Evolutionary conservation across 208 protist genomes (phyloP).

Genomic region (Leptomonas pyrrhocoris): DNA sequence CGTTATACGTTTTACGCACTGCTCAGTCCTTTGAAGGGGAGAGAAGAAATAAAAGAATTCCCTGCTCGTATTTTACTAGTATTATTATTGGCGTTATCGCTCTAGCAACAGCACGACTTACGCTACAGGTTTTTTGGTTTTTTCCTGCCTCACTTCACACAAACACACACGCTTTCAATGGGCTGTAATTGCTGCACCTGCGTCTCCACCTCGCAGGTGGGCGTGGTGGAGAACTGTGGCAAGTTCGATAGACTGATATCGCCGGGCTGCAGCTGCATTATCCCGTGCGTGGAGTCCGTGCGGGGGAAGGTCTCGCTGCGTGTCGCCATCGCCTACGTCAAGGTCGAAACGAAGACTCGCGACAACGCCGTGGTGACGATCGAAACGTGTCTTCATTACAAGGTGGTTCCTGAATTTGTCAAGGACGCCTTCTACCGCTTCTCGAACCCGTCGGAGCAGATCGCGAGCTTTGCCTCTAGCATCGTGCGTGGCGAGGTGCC

Average conservation of each 20-base stretch:
- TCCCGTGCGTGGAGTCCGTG: slow-evolving; percentile 48
- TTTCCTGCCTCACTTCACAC: background rate
- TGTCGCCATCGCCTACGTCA: slow-evolving; percentile 44
- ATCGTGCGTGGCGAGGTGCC: slow-evolving; percentile 76
- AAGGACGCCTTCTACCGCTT: slow-evolving; percentile 73
- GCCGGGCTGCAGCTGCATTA: slow-evolving; percentile 64
- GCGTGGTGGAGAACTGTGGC: slow-evolving; percentile 69
- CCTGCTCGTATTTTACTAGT: too few species aligned
- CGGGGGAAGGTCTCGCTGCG: slow-evolving; percentile 58
- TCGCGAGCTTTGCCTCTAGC: slow-evolving; percentile 72
- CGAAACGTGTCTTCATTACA: slow-evolving; percentile 57
- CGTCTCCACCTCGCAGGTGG: slow-evolving; percentile 57
- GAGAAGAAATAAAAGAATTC: too few species aligned
- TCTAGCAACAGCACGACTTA: too few species aligned
- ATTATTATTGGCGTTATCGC: too few species aligned
- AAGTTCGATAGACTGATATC: slow-evolving; percentile 50
- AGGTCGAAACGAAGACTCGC: slow-evolving; percentile 79
- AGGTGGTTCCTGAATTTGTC: slow-evolving; percentile 49
- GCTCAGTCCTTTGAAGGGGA: too few species aligned
- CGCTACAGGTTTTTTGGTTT: background rate
- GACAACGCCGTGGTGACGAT: slow-evolving; percentile 80
- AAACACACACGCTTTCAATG: slow-evolving; percentile 5
- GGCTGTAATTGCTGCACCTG: slow-evolving; percentile 57
- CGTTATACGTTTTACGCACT: too few species aligned
- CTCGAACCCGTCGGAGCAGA: slow-evolving; percentile 64